A percentile compares a stretch with the other conserved stretches of the same genome.
Conservation (phyloP, 148 eudicot species). For the Mesembryanthemum crystallinum region DNA sequence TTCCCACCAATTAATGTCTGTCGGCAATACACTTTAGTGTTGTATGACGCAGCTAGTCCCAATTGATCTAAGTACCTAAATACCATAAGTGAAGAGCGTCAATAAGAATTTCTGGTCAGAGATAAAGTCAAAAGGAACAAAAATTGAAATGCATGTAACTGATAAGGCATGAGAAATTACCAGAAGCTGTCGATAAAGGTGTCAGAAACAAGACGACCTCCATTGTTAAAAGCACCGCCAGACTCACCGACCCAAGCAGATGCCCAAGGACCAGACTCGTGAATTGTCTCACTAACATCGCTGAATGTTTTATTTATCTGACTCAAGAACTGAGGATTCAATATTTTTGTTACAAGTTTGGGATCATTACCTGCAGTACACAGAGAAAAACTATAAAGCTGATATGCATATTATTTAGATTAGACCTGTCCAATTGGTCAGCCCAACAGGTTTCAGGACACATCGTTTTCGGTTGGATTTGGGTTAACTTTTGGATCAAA, state of each 20-base stretch:
- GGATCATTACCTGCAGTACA: conserved; percentile 65
- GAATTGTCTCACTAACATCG: conserved; percentile 45
- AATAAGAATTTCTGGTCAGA: neutral
- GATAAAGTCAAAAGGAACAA: neutral
- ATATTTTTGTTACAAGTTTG: conserved; percentile 54
- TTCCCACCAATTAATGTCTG: conserved; percentile 84
- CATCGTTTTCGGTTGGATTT: too few relatives aligned
- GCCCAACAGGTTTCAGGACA: too few relatives aligned
- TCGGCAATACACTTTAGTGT: conserved; percentile 81
- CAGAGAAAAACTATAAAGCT: neutral
- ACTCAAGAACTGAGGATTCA: conserved; percentile 59
- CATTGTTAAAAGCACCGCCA: conserved; percentile 93
- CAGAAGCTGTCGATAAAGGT: conserved; percentile 83
- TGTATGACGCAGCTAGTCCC: conserved; percentile 69
- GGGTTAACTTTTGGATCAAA: too few relatives aligned
- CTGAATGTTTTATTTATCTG: conserved; percentile 41
- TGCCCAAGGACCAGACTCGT: conserved; percentile 72
- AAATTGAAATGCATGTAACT: neutral
- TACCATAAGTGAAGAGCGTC: conserved; percentile 7
- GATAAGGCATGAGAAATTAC: conserved; percentile 36
- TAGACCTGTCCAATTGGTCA: too few relatives aligned
- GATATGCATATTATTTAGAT: too few relatives aligned
- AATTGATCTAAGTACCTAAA: conserved; percentile 85
- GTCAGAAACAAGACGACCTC: conserved; percentile 67
- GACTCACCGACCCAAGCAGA: conserved; percentile 96